These are phyloP conservation scores for Potentilla sterilis DNA, from an alignment of 306 rosid genomes.

Conservation along the genomic window DNA sequence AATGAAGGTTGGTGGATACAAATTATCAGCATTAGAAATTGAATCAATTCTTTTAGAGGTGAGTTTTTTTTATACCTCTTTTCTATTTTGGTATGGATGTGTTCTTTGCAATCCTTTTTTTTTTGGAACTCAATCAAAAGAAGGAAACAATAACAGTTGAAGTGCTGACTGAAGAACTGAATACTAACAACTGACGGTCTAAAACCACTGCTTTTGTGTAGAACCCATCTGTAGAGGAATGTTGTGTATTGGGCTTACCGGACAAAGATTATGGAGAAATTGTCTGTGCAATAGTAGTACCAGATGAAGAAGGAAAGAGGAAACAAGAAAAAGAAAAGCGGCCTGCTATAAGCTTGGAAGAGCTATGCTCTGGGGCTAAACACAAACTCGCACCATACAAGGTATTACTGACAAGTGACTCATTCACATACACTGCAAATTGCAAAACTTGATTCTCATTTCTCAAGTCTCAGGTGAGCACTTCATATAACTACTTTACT, in stretches of 20 bases:
- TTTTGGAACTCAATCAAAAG: background rate
- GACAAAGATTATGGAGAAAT: constrained; percentile 83
- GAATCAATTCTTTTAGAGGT: constrained; percentile 86
- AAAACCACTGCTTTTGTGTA: constrained; percentile 33
- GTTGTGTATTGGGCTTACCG: constrained; percentile 86
- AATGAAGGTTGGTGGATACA: constrained; percentile 94
- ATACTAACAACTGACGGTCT: constrained; percentile 10
- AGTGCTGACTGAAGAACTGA: background rate
- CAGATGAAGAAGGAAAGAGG: constrained; percentile 38
- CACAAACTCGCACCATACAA: constrained; percentile 92
- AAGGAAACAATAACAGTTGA: background rate
- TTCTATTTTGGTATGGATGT: background rate
- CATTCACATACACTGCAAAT: background rate
- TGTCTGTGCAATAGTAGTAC: constrained; percentile 72
- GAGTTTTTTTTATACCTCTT: constrained; percentile 21
- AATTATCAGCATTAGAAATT: constrained; percentile 85
- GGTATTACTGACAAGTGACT: constrained; percentile 41
- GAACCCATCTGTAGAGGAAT: constrained; percentile 77
- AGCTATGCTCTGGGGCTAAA: constrained; percentile 71
- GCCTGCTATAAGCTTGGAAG: constrained; percentile 59
- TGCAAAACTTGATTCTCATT: background rate
- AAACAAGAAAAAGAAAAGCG: constrained; percentile 48
- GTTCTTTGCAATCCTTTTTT: background rate
- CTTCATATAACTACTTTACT: background rate
- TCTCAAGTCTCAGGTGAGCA: constrained; percentile 8